Conservation (phyloP, 1,284 basidiomycete species). For the Cutaneotrichosporon arboriforme region DNA sequence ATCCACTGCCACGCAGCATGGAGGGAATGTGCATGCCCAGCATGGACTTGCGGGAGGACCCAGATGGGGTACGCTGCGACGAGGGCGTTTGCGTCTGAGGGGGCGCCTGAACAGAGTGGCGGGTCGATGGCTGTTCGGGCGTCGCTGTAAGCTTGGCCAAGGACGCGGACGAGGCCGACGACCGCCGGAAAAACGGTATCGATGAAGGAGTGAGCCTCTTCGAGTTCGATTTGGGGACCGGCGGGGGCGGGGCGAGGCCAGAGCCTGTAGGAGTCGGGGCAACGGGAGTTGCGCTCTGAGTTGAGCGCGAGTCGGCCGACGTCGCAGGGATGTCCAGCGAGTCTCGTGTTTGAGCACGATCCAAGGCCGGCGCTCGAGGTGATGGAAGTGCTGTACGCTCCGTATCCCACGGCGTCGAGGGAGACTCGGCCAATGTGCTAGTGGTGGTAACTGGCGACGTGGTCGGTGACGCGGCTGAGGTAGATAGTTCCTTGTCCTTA, state of each 20-base stretch:
- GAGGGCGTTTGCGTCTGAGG: conserved; percentile 2
- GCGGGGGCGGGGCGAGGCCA: conserved; percentile 10
- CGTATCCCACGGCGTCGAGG: conserved; percentile 7
- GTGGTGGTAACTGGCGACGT: no score
- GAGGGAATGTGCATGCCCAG: conserved; percentile 64
- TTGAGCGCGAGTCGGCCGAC: conserved; percentile 17
- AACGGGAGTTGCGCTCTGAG: conserved; percentile 23
- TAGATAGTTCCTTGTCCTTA: conserved; percentile 23
- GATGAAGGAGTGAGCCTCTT: conserved; percentile 81
- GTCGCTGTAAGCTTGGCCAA: conserved; percentile 20
- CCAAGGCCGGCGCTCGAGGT: conserved; percentile 13
- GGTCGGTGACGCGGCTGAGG: background rate
- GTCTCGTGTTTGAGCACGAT: conserved; percentile 14
- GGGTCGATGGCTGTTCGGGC: conserved; percentile 6
- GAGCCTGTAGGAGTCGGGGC: conserved; percentile 4
- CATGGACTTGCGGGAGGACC: conserved; percentile 41
- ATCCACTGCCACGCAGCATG: conserved; percentile 73
- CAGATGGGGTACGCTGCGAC: conserved; percentile 21
- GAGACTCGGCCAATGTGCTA: no score
- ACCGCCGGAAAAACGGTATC: conserved; percentile 91
- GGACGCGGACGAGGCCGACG: conserved; percentile 68
- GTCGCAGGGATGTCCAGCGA: conserved; percentile 6
- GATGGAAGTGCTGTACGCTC: conserved; percentile 21
- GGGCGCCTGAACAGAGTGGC: conserved; percentile 13
- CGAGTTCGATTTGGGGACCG: conserved; percentile 21